A percentile compares a stretch with the other conserved stretches of the same genome.
Conservation (phyloP, 108 stramenopile species). For the Cyclotella sp. region DNA sequence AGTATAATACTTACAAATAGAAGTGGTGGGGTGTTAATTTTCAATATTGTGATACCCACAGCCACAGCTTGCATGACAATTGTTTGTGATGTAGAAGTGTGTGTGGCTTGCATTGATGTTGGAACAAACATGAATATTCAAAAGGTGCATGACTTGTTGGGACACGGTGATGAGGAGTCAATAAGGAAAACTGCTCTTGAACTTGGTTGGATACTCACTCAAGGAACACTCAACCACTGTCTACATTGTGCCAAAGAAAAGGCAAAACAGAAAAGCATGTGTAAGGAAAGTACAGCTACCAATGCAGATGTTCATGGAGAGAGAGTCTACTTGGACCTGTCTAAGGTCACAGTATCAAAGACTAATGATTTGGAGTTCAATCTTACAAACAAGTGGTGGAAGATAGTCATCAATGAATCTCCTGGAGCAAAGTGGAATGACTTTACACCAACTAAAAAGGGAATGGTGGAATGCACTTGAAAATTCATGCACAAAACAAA, state of each 20-base stretch:
- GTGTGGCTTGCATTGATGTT: not conserved
- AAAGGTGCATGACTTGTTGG: not conserved
- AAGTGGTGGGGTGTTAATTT: not conserved
- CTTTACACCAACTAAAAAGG: too few species aligned
- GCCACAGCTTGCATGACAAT: not conserved
- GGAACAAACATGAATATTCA: slow-evolving; percentile 3
- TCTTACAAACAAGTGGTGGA: too few species aligned
- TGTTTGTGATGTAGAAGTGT: not conserved
- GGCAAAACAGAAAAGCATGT: slow-evolving; percentile 7
- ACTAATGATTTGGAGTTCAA: too few species aligned
- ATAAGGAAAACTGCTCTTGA: not conserved
- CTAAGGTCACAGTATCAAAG: too few species aligned
- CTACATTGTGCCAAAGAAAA: slow-evolving; percentile 1
- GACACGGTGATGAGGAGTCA: slow-evolving; percentile 1
- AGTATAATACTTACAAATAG: too few species aligned
- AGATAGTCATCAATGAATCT: too few species aligned
- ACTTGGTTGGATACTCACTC: not conserved
- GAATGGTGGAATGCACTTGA: too few species aligned
- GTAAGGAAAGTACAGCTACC: too few species aligned
- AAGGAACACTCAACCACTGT: not conserved
- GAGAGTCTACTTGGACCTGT: too few species aligned
- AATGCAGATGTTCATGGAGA: too few species aligned
- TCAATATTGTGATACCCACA: not conserved
- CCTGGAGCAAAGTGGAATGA: too few species aligned
- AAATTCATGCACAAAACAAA: too few species aligned